Evolutionary conservation across 345 rosid genomes (phyloP).

Genomic region (Syzygium grande): DNA sequence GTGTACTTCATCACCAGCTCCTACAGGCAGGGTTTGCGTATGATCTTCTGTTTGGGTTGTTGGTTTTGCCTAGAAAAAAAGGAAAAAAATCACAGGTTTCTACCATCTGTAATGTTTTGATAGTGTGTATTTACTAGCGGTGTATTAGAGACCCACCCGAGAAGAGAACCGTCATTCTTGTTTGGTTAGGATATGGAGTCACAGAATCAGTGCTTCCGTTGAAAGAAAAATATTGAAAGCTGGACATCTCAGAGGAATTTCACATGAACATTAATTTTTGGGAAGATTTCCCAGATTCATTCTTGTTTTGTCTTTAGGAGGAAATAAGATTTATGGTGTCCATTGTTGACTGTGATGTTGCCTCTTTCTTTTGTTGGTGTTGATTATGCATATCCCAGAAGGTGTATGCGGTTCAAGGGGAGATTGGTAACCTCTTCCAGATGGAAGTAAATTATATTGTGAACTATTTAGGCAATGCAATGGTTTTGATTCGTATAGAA

Average conservation of each 20-base stretch:
- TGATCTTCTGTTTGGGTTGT: not conserved
- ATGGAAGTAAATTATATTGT: not conserved
- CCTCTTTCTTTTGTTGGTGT: not conserved
- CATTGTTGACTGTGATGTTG: not conserved
- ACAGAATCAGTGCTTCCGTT: not conserved
- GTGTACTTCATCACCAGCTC: slow-evolving; percentile 6
- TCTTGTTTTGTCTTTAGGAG: not conserved
- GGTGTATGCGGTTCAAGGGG: not conserved
- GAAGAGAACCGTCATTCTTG: not conserved
- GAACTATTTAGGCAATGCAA: not conserved
- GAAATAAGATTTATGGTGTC: not conserved
- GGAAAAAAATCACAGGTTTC: not conserved
- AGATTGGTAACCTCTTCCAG: not conserved
- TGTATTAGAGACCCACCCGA: not conserved
- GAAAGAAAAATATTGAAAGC: not conserved
- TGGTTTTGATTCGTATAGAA: not conserved
- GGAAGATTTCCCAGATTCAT: not conserved
- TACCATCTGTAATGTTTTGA: not conserved
- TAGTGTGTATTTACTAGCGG: not conserved
- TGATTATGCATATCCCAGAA: not conserved
- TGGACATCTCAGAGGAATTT: not conserved
- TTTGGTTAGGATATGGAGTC: not conserved
- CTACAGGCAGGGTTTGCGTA: not conserved
- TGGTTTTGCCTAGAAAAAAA: not conserved
- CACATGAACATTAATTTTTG: not conserved